phyloP scores from a whole-genome alignment of 352 stramenopile species.

The Pythium rishiriense region DNA sequence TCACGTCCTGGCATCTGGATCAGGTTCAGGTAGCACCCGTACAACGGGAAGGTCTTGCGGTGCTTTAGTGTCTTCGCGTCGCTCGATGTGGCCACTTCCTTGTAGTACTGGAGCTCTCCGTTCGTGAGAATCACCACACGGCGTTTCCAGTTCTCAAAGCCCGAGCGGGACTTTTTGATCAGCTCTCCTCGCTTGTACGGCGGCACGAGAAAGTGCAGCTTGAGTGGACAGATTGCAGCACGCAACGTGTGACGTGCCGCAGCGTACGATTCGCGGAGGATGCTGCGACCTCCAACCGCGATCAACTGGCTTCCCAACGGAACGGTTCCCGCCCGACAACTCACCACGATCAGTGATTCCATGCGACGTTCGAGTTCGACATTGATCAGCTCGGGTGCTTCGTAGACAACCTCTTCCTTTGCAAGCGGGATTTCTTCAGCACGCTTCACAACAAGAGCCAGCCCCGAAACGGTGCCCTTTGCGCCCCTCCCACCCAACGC shows the following conservation, averaged over 20 bases:
- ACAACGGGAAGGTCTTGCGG: slow-evolving; percentile 82
- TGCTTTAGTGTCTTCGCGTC: slow-evolving; percentile 60
- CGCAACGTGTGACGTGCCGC: slow-evolving; percentile 56
- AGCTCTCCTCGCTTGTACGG: slow-evolving; percentile 81
- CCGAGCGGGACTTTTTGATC: slow-evolving; percentile 84
- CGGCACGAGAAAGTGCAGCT: slow-evolving; percentile 76
- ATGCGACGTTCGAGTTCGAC: slow-evolving; percentile 76
- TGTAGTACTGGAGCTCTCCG: slow-evolving; percentile 83
- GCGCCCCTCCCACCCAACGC: slow-evolving; percentile 47
- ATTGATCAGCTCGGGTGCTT: slow-evolving; percentile 57
- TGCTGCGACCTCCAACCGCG: slow-evolving; percentile 54
- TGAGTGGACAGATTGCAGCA: slow-evolving; percentile 56
- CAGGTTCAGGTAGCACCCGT: slow-evolving; percentile 84
- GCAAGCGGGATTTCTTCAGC: slow-evolving; percentile 78
- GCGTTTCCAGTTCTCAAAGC: slow-evolving; percentile 87
- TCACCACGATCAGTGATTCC: slow-evolving; percentile 72
- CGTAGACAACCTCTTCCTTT: slow-evolving; percentile 64
- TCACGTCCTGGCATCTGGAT: slow-evolving; percentile 69
- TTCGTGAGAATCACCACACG: slow-evolving; percentile 80
- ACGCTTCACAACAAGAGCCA: slow-evolving; percentile 74
- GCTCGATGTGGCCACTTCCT: slow-evolving; percentile 50
- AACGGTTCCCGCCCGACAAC: slow-evolving; percentile 47
- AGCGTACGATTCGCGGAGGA: slow-evolving; percentile 62
- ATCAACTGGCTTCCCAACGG: slow-evolving; percentile 77
- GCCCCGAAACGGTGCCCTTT: slow-evolving; percentile 57